phyloP scores from a whole-genome alignment of 306 rosid species.

The Cucurbita maxima region DNA sequence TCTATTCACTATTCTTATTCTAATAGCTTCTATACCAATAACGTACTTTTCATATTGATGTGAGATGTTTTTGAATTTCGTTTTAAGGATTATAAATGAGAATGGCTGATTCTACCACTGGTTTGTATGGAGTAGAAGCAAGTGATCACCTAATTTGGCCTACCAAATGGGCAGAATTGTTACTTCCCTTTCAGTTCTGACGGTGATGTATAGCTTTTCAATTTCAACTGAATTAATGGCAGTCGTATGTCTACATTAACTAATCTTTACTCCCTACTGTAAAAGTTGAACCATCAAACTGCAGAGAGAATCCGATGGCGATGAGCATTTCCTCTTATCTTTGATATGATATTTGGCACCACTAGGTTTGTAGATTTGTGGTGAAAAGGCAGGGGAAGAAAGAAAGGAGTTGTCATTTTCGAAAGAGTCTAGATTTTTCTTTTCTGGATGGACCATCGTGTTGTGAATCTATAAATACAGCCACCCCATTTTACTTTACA shows the following conservation, averaged over 20 bases:
- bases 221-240: neutral
- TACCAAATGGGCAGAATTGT: neutral
- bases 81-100: neutral
- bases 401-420: neutral
- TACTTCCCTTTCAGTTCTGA: neutral
- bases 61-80: neutral
- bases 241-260: neutral
- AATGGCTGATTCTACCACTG: neutral
- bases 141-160: neutral
- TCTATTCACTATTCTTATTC: neutral
- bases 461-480: conserved; percentile 5
- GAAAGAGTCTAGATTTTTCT: conserved; percentile 10
- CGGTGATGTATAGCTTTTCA: neutral
- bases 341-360: neutral
- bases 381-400: neutral
- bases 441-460: neutral
- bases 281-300: neutral
- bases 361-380: neutral
- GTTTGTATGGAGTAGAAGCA: neutral
- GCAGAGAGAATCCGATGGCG: neutral
- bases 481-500: neutral
- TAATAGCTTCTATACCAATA: neutral
- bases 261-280: neutral
- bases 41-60: neutral
- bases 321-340: neutral